Evolutionary conservation across 2,329 filamentous ascomycete genomes (phyloP), one percentile per base, ranked within the genome.

Genomic region (Lecanicillium sp.): DNA sequence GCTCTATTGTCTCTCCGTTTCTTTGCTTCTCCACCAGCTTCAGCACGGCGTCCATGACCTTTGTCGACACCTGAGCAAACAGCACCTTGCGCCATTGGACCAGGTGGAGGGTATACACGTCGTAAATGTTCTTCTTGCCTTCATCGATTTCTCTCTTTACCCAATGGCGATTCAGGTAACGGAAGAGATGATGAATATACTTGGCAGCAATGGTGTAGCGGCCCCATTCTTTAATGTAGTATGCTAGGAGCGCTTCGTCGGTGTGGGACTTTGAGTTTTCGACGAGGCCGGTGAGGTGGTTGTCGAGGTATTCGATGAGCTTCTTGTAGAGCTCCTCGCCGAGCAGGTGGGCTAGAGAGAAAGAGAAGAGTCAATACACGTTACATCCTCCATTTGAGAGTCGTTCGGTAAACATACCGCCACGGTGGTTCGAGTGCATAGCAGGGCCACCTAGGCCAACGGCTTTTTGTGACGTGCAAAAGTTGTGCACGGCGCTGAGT

Each of bases 81-180:
- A 98, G 81, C 43, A 94, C 87, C 49, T 84, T 77, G 49, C 89
- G 88, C 92, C 92, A 98, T 56, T 90, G 87, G 15, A 97, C 92
- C 29, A 98, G 70, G 53, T 98, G 92, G 27, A 98, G 68, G 1
- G 92, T 98, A 63, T 98, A 98, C 34, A 98, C 92, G 60, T 98
- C 92, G 61, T 94, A 97, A 7, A 97, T 86, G 54, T 90, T 86
- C 69, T 97, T 96, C 68, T 98, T 97, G 25, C 92, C 92, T 61
- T 98, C 92, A 47, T 98, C 92, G 66, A 98, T 95, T 65, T 98
- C 92, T 20, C 92, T 77, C 72, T 96, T 98, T 2, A 98, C 92
- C 92, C 94, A 98, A 64, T 98, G 92, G 20, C 92, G 79, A 57
- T 98, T 98, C 18, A 98, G 77, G 57, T 98, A 98, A 39, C 84